These are phyloP conservation scores for Craterostigma plantagineum DNA, from an alignment of 257 asterid species.

Conservation along the genomic window DNA sequence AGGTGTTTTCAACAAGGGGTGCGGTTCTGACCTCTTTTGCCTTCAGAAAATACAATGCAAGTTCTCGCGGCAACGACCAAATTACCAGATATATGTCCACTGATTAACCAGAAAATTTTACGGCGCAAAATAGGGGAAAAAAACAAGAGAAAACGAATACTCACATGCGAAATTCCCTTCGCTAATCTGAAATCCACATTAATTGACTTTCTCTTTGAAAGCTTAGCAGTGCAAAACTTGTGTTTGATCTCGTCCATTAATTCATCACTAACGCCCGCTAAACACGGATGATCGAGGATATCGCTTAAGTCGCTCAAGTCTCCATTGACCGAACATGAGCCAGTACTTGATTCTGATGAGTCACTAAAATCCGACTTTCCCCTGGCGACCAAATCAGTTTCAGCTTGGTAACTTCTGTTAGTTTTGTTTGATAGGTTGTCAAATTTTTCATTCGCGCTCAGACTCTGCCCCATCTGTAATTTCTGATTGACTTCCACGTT, in stretches of 20 bases:
- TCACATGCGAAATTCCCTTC: conserved; percentile 93
- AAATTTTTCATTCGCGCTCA: conserved; percentile 11
- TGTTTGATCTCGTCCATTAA: conserved; percentile 42
- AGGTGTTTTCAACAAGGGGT: neutral
- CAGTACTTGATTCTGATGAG: conserved; percentile 9
- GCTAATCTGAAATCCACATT: conserved; percentile 91
- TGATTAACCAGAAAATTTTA: neutral
- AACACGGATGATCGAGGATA: conserved; percentile 21
- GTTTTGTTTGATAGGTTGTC: conserved; percentile 25
- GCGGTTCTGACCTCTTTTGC: neutral
- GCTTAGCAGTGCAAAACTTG: conserved; percentile 52
- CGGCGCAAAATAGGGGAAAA: too few relatives aligned
- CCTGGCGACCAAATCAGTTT: conserved; percentile 22
- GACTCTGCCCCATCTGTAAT: conserved; percentile 23
- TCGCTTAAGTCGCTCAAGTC: conserved; percentile 47
- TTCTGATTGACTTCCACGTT: conserved; percentile 21
- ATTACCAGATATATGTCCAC: neutral
- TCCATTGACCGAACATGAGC: conserved; percentile 16
- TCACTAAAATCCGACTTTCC: too few relatives aligned
- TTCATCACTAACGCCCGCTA: conserved; percentile 34
- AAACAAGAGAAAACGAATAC: conserved; percentile 11
- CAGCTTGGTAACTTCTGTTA: conserved; percentile 23
- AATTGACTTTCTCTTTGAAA: conserved; percentile 70
- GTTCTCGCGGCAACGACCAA: too few relatives aligned
- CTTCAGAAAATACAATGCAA: neutral